Evolutionary conservation across 164 flowering plant genomes (phyloP).

Genomic region (Akebia trifoliata): DNA sequence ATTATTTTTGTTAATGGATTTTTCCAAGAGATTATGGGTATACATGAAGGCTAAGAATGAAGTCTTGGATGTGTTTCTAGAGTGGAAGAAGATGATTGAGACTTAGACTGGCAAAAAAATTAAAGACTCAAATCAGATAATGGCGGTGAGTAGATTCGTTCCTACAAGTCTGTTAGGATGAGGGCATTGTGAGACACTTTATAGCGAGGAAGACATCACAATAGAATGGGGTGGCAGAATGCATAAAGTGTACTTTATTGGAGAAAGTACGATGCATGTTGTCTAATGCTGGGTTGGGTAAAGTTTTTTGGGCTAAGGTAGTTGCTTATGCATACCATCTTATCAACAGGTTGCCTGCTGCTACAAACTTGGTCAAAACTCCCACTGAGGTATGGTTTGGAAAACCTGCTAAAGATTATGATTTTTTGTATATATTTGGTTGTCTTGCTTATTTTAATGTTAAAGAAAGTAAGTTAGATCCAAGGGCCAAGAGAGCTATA

Average conservation of each 20-base stretch:
- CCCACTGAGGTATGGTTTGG: neutral
- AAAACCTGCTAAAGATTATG: neutral
- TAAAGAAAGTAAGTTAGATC: neutral
- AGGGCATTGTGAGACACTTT: neutral
- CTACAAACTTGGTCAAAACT: no score
- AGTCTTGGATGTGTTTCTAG: neutral
- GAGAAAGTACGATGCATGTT: no score
- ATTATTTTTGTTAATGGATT: neutral
- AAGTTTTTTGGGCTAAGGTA: no score
- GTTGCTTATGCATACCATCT: neutral
- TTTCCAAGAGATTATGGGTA: neutral
- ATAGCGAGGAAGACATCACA: neutral
- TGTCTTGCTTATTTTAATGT: constrained; percentile 4
- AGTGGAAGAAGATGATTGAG: constrained; percentile 5
- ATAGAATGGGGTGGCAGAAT: neutral
- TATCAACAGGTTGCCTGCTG: no score
- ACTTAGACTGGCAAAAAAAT: neutral
- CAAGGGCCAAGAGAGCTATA: neutral
- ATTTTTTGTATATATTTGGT: neutral
- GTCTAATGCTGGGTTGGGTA: no score
- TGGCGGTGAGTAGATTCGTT: constrained; percentile 1
- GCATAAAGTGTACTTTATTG: neutral
- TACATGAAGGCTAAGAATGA: constrained; percentile 4
- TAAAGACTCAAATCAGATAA: neutral
- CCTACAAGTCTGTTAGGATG: neutral